Percentiles rank a stretch among this genome's conserved stretches.
phyloP scores from a whole-genome alignment of 2,329 filamentous ascomycete species.

The Huntiella abstrusa region DNA sequence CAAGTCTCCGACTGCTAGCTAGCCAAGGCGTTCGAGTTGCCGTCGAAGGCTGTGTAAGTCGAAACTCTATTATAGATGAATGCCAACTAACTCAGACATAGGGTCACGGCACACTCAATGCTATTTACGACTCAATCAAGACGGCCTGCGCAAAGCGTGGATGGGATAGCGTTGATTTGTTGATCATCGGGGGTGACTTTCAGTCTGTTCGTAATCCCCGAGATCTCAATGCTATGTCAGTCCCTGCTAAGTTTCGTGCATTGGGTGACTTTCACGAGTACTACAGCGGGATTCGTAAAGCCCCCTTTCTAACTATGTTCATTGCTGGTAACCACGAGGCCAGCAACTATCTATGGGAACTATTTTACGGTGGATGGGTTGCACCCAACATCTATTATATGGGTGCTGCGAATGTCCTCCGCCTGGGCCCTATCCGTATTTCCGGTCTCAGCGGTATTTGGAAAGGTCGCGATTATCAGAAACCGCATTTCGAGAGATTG shows the following conservation, averaged over 20 bases:
- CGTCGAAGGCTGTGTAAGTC: slow-evolving; percentile 11
- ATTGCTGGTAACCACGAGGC: slow-evolving; percentile 93
- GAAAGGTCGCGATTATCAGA: slow-evolving; percentile 77
- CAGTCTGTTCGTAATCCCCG: slow-evolving; percentile 78
- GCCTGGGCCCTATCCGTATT: slow-evolving; percentile 68
- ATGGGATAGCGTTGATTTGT: slow-evolving; percentile 61
- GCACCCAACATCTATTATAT: slow-evolving; percentile 95
- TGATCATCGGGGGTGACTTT: slow-evolving; percentile 95
- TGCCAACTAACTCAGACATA: slow-evolving; percentile 19
- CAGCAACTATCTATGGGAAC: slow-evolving; percentile 71
- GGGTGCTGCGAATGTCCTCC: slow-evolving; percentile 76
- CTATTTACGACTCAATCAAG: slow-evolving; percentile 68
- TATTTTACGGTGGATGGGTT: slow-evolving; percentile 94
- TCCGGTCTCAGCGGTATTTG: slow-evolving; percentile 86
- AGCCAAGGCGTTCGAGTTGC: slow-evolving; percentile 9
- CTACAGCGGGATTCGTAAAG: slow-evolving; percentile 58
- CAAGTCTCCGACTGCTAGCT: not conserved
- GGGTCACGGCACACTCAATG: slow-evolving; percentile 82
- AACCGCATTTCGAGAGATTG: slow-evolving; percentile 65
- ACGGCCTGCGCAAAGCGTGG: slow-evolving; percentile 48
- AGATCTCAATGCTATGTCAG: slow-evolving; percentile 76
- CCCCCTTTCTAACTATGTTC: slow-evolving; percentile 82
- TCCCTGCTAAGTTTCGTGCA: slow-evolving; percentile 68
- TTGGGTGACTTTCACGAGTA: slow-evolving; percentile 91
- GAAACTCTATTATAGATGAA: not conserved